A percentile compares a stretch with the other conserved stretches of the same genome.
These are phyloP conservation scores for Yamadazyma triangularis DNA, from an alignment of 1,139 yeast genomes.

Conservation along the genomic window DNA sequence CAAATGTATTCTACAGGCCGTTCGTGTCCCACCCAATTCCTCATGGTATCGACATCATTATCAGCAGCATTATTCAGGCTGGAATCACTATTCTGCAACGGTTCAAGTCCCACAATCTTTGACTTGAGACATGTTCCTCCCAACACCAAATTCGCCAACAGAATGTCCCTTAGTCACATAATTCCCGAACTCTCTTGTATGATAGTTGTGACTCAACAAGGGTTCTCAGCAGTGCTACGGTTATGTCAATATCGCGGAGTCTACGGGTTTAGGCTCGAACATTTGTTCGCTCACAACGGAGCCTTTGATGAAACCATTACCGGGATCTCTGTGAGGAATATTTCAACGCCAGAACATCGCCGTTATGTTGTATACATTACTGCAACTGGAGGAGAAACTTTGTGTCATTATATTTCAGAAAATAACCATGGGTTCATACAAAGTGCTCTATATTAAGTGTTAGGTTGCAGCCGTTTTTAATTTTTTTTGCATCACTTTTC, in stretches of 20 bases:
- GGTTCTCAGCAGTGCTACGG: constrained; percentile 54
- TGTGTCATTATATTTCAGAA: no score
- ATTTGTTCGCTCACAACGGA: constrained; percentile 42
- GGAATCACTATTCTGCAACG: constrained; percentile 47
- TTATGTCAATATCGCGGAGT: constrained; percentile 55
- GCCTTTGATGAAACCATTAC: constrained; percentile 27
- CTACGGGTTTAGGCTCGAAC: constrained; percentile 59
- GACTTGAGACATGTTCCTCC: constrained; percentile 25
- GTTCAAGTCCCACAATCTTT: constrained; percentile 45
- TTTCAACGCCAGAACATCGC: constrained; percentile 12
- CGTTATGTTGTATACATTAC: constrained; percentile 25
- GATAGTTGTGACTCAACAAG: constrained; percentile 55
- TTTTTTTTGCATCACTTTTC: no score
- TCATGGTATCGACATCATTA: constrained; percentile 42
- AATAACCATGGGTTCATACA: no score
- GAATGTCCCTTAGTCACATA: constrained; percentile 48
- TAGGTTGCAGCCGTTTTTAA: neutral
- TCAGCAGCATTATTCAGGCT: constrained; percentile 46
- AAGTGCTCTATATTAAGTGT: no score
- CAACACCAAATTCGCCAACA: constrained; percentile 39
- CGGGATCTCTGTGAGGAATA: constrained; percentile 26
- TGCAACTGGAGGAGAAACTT: no score
- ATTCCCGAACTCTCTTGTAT: constrained; percentile 54
- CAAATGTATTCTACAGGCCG: neutral
- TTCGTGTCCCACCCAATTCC: constrained; percentile 13